Evolutionary conservation across 345 rosid species (phyloP).

Genomic region (Gossypium herbaceum): DNA sequence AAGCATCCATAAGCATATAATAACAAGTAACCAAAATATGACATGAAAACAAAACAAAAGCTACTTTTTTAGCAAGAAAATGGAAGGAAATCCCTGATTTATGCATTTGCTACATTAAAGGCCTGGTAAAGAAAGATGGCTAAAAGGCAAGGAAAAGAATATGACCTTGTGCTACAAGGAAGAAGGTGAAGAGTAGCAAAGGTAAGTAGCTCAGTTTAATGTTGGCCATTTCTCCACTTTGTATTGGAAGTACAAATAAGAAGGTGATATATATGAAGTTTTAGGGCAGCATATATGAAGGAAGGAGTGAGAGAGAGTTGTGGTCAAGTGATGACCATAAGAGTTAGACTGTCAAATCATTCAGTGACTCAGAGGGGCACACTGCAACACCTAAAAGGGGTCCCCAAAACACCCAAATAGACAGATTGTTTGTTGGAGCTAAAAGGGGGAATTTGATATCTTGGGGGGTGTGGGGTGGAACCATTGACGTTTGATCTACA

Average conservation of each 20-base stretch:
- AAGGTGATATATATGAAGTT: slow-evolving; percentile 13
- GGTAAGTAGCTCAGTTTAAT: slow-evolving; percentile 31
- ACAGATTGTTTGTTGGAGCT: slow-evolving; percentile 11
- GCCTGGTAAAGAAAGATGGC: neutral
- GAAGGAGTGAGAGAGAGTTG: slow-evolving; percentile 13
- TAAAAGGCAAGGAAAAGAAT: neutral
- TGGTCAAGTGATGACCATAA: slow-evolving; percentile 36
- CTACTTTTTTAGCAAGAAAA: neutral
- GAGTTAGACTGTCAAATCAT: slow-evolving; percentile 27
- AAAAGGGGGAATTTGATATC: neutral
- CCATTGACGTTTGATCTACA: neutral
- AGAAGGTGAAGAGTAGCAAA: slow-evolving; percentile 37
- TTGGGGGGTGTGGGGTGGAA: slow-evolving; percentile 1
- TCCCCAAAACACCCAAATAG: slow-evolving; percentile 31
- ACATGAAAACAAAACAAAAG: neutral
- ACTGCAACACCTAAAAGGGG: slow-evolving; percentile 7
- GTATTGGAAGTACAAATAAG: slow-evolving; percentile 6
- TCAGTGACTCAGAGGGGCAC: slow-evolving; percentile 18
- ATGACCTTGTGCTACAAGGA: slow-evolving; percentile 42
- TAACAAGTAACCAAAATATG: neutral
- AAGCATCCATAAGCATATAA: neutral
- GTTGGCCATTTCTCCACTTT: slow-evolving; percentile 29
- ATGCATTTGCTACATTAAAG: neutral
- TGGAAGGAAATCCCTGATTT: no score
- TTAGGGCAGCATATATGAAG: neutral